Base-by-base conservation (phyloP, 2,329 filamentous ascomycete species). In the Venturia effusa region DNA sequence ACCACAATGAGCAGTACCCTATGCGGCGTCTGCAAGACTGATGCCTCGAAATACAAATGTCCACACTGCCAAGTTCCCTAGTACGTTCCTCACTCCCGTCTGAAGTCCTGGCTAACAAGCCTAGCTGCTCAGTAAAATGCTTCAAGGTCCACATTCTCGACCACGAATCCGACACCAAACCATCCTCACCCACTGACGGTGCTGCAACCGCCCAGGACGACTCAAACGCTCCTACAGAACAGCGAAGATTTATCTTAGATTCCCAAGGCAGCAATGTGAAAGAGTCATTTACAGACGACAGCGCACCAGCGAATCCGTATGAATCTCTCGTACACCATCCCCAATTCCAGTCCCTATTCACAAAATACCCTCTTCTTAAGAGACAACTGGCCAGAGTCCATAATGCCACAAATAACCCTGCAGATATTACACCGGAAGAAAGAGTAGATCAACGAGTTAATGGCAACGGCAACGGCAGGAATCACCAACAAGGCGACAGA, bases 21-120 rank as follows among this genome's bases (percentile, higher is more conserved):
- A 15, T 81, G 79, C 65, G 75, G 74, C 54, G 72, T 81, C n/a
- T 81, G 79, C 70, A 69, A 74, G 48, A 69, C 70, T 27, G 69
- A 72, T 59, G 73, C 74, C n/a, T 77, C 76, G 59, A 81, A 80
- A 69, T 81, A 81, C 74, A 80, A 78, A 71, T 81, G 79, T 67
- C 77, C 78, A n/a, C 73, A 74, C 24, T 80, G 79, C 68, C 70
- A 74, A 65, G 66, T 78, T 39, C 76, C 74, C 70, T 81, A 80
- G 78, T 79, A 70, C 27, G 73, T 67, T 34, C 41, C 40, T 34
- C 27, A 32, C 43, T 27, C 48, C 32, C 11, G 24, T 34, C 19
- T 27, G 19, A 17, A 55, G 13, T 34, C 40, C 41, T 39, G 41
- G 32, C 60, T 63, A 59, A 63, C 48, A 24, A 30, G 32, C 24